These are phyloP conservation scores for Phaseolus lunatus DNA, from an alignment of 306 rosid genomes.

Conservation along the genomic window DNA sequence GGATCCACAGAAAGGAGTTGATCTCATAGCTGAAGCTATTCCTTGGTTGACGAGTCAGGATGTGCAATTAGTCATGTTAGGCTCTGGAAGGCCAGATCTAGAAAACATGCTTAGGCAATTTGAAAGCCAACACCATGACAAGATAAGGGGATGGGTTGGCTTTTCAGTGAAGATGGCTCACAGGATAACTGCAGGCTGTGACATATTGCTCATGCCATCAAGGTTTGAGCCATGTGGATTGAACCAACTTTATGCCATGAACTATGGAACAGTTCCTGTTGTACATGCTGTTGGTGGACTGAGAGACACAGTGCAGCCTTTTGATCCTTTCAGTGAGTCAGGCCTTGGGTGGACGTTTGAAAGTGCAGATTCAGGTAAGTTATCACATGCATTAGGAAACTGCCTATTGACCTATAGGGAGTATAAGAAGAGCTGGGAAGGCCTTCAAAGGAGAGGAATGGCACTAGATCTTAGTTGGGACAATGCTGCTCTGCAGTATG, in stretches of 20 bases:
- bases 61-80: slow-evolving; percentile 88
- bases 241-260: slow-evolving; percentile 93
- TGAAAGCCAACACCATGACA: slow-evolving; percentile 58
- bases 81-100: slow-evolving; percentile 84
- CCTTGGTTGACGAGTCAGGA: slow-evolving; percentile 92
- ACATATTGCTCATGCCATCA: slow-evolving; percentile 86
- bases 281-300: slow-evolving; percentile 90
- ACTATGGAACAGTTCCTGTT: slow-evolving; percentile 80
- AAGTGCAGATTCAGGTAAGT: slow-evolving; percentile 65
- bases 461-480: slow-evolving; percentile 82
- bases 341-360: slow-evolving; percentile 89
- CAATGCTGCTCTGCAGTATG: slow-evolving; percentile 73
- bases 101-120: slow-evolving; percentile 73
- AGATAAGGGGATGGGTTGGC: slow-evolving; percentile 85
- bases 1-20: slow-evolving; percentile 93
- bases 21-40: slow-evolving; percentile 83
- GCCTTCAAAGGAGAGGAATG: slow-evolving; percentile 87
- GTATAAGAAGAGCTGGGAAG: slow-evolving; percentile 87
- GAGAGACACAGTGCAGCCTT: slow-evolving; percentile 76
- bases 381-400: slow-evolving; percentile 73
- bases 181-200: slow-evolving; percentile 83
- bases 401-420: slow-evolving; percentile 66
- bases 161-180: slow-evolving; percentile 78
- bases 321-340: slow-evolving; percentile 67
- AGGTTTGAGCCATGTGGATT: slow-evolving; percentile 90